Conservation (phyloP, 1,284 basidiomycete species). For the Moniliophthora roreri region DNA sequence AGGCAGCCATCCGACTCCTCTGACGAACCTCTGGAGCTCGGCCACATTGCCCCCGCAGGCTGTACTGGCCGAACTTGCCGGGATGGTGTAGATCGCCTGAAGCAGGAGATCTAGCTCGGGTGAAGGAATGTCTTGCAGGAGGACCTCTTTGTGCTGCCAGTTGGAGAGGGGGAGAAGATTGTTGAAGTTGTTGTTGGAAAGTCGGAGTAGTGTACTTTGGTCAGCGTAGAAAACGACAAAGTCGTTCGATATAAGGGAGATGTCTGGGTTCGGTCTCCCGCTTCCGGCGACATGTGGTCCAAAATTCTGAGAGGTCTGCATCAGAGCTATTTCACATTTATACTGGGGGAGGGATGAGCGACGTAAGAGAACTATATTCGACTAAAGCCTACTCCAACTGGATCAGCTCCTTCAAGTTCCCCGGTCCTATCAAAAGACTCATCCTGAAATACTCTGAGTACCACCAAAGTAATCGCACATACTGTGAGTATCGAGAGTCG, state of each 20-base stretch:
- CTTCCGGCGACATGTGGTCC: no score
- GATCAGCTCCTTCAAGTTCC: no score
- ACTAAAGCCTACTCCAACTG: no score
- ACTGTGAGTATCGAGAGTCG: no score
- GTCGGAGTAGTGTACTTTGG: neutral
- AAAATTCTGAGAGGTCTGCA: no score
- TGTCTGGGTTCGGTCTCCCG: neutral
- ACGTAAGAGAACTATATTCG: no score
- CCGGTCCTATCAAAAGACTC: no score
- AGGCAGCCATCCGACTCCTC: slow-evolving; percentile 33
- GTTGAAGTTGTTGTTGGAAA: slow-evolving; percentile 3
- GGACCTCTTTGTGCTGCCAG: neutral
- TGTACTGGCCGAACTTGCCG: neutral
- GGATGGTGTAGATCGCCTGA: slow-evolving; percentile 1
- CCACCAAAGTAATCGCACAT: no score
- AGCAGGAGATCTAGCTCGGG: slow-evolving; percentile 2
- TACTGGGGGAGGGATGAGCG: no score
- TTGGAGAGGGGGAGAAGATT: neutral
- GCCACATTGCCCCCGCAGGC: no score
- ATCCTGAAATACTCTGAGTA: no score
- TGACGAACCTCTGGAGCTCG: slow-evolving; percentile 24
- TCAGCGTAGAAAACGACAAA: slow-evolving; percentile 6
- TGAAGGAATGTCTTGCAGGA: neutral
- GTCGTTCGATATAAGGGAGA: slow-evolving; percentile 1
- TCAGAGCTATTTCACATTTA: no score